A percentile compares a stretch with the other conserved stretches of the same genome.
Evolutionary conservation across 2,329 filamentous ascomycete species (phyloP).

Genomic region (Alternaria sp.): DNA sequence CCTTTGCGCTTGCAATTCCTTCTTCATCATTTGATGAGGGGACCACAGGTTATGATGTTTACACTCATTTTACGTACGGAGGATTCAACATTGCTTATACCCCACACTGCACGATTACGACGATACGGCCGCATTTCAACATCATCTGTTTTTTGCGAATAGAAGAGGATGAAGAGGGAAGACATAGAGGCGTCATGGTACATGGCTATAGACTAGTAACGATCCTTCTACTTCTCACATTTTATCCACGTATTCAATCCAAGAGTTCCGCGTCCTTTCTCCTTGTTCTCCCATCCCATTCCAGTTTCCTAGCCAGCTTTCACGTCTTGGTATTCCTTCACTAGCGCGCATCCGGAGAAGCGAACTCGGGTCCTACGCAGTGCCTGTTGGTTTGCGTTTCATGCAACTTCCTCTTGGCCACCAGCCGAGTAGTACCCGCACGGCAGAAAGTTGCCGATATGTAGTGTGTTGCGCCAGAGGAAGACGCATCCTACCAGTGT

Average conservation of each 20-base stretch:
- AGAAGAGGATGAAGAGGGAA: neutral
- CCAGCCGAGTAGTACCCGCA: too few relatives aligned
- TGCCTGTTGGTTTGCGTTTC: too few relatives aligned
- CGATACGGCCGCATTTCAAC: neutral
- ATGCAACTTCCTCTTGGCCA: too few relatives aligned
- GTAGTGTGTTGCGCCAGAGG: too few relatives aligned
- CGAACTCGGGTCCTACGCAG: neutral
- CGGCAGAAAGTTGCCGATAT: too few relatives aligned
- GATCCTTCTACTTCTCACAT: neutral
- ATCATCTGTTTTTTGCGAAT: neutral
- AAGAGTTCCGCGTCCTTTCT: neutral
- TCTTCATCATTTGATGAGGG: too few relatives aligned
- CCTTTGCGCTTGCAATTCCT: too few relatives aligned
- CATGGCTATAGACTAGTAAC: neutral
- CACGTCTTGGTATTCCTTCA: neutral
- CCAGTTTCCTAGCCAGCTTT: accelerated
- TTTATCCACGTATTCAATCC: too few relatives aligned
- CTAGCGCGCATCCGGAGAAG: neutral
- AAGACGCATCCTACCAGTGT: too few relatives aligned
- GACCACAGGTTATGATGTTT: neutral
- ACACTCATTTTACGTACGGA: neutral
- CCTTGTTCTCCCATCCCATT: neutral
- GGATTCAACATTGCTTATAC: conserved; percentile 8
- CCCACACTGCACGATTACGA: conserved; percentile 2
- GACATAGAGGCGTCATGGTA: neutral